phyloP scores from a whole-genome alignment of 306 rosid species.

The Cicer chorassanicum region DNA sequence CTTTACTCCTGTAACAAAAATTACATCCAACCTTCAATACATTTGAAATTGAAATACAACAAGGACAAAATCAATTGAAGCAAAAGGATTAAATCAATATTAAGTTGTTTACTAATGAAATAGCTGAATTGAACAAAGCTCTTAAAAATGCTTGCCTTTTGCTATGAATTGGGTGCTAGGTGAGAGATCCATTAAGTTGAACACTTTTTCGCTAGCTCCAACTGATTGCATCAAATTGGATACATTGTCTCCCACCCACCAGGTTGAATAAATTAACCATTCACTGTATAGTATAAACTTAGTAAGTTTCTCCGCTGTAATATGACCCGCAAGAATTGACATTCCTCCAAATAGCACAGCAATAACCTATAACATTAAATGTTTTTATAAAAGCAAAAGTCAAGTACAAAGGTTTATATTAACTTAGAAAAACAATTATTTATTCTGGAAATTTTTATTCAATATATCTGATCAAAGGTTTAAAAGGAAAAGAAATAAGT shows the following conservation, averaged over 20 bases:
- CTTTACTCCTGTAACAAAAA: slow-evolving; percentile 65
- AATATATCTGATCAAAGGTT: slow-evolving; percentile 10
- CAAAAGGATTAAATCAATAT: slow-evolving; percentile 30
- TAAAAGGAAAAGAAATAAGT: slow-evolving; percentile 24
- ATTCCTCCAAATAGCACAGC: slow-evolving; percentile 92
- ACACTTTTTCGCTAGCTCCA: slow-evolving; percentile 98
- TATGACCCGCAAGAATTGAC: slow-evolving; percentile 84
- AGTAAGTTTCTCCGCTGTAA: slow-evolving; percentile 91
- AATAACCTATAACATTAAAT: slow-evolving; percentile 62
- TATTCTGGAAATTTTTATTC: slow-evolving; percentile 13
- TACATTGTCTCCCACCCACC: slow-evolving; percentile 97
- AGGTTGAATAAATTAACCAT: slow-evolving; percentile 95
- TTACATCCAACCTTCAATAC: slow-evolving; percentile 40
- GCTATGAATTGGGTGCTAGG: slow-evolving; percentile 79
- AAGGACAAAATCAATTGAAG: slow-evolving; percentile 21
- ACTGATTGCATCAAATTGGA: slow-evolving; percentile 96
- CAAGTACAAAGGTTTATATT: slow-evolving; percentile 40
- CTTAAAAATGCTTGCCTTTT: slow-evolving; percentile 64
- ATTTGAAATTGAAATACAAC: slow-evolving; percentile 26
- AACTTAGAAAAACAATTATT: slow-evolving; percentile 32
- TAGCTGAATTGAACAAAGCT: slow-evolving; percentile 31
- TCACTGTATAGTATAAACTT: slow-evolving; percentile 92
- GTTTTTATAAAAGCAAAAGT: slow-evolving; percentile 45
- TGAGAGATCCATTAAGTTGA: slow-evolving; percentile 87
- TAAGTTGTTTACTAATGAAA: slow-evolving; percentile 39